Evolutionary conservation across 2,329 filamentous ascomycete genomes (phyloP).

Genomic region (Talaromyces atroroseus): DNA sequence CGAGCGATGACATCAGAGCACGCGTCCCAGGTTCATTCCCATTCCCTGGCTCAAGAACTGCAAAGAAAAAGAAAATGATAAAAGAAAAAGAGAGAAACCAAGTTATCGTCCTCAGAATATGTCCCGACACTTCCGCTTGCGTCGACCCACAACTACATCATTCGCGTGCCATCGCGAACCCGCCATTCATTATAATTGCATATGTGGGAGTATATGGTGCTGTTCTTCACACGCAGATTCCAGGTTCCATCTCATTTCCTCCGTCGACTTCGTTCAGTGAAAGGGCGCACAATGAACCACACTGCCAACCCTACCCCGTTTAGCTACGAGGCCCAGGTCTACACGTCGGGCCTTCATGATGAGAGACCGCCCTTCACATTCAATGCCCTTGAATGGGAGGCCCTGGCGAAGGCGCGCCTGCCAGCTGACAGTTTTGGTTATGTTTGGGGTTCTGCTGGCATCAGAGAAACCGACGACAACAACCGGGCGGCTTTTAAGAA

Average conservation of each 20-base stretch:
- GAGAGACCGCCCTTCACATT: slow-evolving; percentile 49
- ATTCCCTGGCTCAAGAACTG: too few relatives aligned
- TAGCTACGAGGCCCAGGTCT: slow-evolving; percentile 39
- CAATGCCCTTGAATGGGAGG: slow-evolving; percentile 51
- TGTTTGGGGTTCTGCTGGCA: slow-evolving; percentile 52
- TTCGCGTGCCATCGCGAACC: too few relatives aligned
- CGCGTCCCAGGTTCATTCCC: too few relatives aligned
- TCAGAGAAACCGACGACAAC: slow-evolving; percentile 23
- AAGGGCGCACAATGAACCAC: background rate
- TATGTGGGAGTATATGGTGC: too few relatives aligned
- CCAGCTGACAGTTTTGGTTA: slow-evolving; percentile 51
- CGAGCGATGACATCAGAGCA: too few relatives aligned
- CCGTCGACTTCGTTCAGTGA: background rate
- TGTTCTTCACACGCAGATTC: too few relatives aligned
- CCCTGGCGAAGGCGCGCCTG: slow-evolving; percentile 47
- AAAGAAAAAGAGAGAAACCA: too few relatives aligned
- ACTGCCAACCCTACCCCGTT: background rate
- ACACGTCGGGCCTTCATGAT: slow-evolving; percentile 43
- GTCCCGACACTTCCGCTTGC: too few relatives aligned
- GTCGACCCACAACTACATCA: too few relatives aligned
- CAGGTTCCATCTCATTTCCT: background rate
- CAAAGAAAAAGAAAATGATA: too few relatives aligned
- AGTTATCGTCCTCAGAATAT: too few relatives aligned
- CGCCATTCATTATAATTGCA: too few relatives aligned
- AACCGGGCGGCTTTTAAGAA: slow-evolving; percentile 27